Base-by-base conservation (phyloP, 1,284 basidiomycete genomes). In the Malassezia furfur region DNA sequence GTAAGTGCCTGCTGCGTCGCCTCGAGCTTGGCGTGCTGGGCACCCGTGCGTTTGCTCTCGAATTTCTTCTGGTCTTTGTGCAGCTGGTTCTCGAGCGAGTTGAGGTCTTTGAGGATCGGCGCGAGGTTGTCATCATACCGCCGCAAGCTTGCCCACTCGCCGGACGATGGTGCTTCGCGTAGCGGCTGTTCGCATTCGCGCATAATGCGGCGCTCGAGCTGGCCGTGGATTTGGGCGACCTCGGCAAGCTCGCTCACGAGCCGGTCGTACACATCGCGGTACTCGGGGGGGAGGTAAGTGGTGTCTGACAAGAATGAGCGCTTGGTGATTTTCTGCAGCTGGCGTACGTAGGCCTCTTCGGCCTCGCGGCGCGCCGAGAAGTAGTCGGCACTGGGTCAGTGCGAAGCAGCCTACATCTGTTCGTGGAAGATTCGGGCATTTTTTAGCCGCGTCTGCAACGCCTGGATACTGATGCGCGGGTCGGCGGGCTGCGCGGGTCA, bases 341-440 rank as follows among this genome's bases (percentile, higher is more conserved):
- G 67, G 30, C 77, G 76, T n/a, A 78, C 75, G 61, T 81, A 81
- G 34, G 65, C 49, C 15, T 76, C 70, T 55, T 81, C 80, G 39
- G 79, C 76, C 3, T 66, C 66, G 0, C 77, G 71, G 21, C 80
- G 74, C 40, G 80, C 80, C 35, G 76, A 76, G 69, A 77, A 78
- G 55, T 80, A 76, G 50, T 79, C 77, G 25, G 78, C 76, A 19
- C 48, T 50, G 49, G n/a, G 39, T 35, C 22, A 50, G 31, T 15
- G 12, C 14, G 38, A 19, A 4, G 34, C 14, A 46, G 39, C 59
- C 32, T 40, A 61, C 59, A 73, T 65, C 17, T 72, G 66, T 28
- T 73, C 70, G 48, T 67, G 63, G 52, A 73, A 64, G 7, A 61
- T 48, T 38, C 59, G 64, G 28, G 70, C 69, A 44, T 70, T 65